phyloP scores from a whole-genome alignment of 805 yeast genomes.

The Schwanniomyces pseudopolymorphus region DNA sequence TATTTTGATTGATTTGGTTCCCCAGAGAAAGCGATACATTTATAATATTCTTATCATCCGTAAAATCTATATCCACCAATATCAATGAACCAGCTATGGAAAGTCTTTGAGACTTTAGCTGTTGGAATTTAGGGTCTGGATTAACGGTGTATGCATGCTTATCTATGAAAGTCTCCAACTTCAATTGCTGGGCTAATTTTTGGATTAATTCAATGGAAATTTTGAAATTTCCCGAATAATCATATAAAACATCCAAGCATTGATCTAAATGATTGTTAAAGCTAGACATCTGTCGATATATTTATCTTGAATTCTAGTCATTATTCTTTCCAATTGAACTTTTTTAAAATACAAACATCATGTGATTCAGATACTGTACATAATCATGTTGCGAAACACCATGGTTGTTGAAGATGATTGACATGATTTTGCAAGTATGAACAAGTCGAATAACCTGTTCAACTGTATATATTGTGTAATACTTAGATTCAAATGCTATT shows the following conservation, averaged over 20 bases:
- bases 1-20: conserved; percentile 16
- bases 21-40: conserved; percentile 39
- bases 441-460: no score
- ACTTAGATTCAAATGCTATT: no score
- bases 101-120: conserved; percentile 23
- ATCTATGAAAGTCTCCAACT: conserved; percentile 43
- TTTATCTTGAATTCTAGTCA: background rate
- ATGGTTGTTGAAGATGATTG: no score
- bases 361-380: no score
- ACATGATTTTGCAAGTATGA: no score
- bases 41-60: conserved; percentile 21
- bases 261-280: conserved; percentile 20
- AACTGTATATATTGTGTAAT: no score
- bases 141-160: conserved; percentile 28
- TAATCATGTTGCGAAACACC: background rate
- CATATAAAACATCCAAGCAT: conserved; percentile 27
- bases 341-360: background rate
- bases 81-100: conserved; percentile 43
- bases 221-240: conserved; percentile 27
- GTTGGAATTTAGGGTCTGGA: conserved; percentile 13
- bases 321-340: no score
- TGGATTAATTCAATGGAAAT: conserved; percentile 38
- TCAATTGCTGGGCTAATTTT: conserved; percentile 38
- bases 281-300: conserved; percentile 11
- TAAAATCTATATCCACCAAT: conserved; percentile 40